Evolutionary conservation across 2,329 filamentous ascomycete species (phyloP), one percentile per base, ranked within the genome.

Genomic region (Exophiala lecanii-corni): DNA sequence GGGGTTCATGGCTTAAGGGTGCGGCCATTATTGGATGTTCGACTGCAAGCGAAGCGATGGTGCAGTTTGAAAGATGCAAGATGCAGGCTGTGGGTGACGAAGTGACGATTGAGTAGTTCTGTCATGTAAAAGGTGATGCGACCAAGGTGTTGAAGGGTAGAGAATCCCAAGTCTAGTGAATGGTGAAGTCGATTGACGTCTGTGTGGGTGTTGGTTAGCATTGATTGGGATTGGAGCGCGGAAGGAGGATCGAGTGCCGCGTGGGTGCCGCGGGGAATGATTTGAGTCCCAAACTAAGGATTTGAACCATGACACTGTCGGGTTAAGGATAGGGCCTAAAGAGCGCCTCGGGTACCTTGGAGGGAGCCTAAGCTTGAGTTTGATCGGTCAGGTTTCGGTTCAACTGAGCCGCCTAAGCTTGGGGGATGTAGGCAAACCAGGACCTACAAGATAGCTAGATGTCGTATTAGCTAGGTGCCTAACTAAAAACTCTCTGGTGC

Each of bases 1-100:
- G 28, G 35, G 12, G n/a, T n/a, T 36, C 47, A 46, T 44, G 45
- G 39, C 45, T 38, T 18, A 16, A 32, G 19, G 42, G 18, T 17
- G n/a, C 15, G 32, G 28, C 30, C 38, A 40, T 50, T 41, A 50
- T 47, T 44, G 44, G 44, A 36, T 28, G n/a, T 12, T 12, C 12
- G 23, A 26, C 23, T 35, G 41, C 39, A 31, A 36, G 34, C 37
- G 19, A 30, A 41, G 41, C 35, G 41, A 26, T 18, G 19, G 18
- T 23, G 37, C 34, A 12, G 20, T 17, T 28, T 21, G 28, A 21
- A 15, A 23, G 32, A 15, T 47, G 47, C 48, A 40, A n/a, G 5
- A 36, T 38, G 25, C 5, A 19, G 34, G 25, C 36, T 23, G 37
- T 40, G 39, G 30, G 36, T 13, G 32, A 41, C 37, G 17, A 36